A percentile compares a stretch with the other conserved stretches of the same genome.
Conservation (phyloP, 2,329 filamentous ascomycete species). For the Fusarium secorum region DNA sequence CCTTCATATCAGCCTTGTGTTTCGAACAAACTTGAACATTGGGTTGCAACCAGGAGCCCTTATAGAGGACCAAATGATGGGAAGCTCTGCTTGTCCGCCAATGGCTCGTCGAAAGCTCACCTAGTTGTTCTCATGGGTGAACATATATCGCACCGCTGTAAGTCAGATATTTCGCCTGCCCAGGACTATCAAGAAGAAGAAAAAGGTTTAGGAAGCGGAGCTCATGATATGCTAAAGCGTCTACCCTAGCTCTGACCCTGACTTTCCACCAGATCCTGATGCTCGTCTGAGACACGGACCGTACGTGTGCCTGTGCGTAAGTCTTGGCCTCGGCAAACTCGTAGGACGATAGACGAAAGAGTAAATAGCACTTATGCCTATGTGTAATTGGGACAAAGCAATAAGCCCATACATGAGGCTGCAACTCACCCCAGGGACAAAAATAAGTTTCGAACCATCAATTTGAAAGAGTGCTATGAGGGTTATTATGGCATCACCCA, state of each 20-base stretch:
- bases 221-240: neutral
- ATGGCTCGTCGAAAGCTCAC: neutral
- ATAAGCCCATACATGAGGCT: neutral
- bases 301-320: constrained; percentile 4
- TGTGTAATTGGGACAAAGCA: neutral
- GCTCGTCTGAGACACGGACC: constrained; percentile 17
- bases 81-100: neutral
- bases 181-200: neutral
- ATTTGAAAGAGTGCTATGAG: neutral
- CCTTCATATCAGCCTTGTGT: neutral
- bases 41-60: neutral
- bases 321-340: constrained; percentile 5
- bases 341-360: neutral
- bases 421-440: neutral
- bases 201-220: neutral
- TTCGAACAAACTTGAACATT: neutral
- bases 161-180: neutral
- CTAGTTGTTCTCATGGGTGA: neutral
- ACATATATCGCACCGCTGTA: neutral
- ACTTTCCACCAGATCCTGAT: neutral
- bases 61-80: neutral
- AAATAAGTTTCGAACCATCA: neutral
- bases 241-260: neutral
- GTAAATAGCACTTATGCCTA: neutral
- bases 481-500: neutral